Evolutionary conservation across 352 stramenopile species (phyloP).

Genomic region (Plasmopara viticola): DNA sequence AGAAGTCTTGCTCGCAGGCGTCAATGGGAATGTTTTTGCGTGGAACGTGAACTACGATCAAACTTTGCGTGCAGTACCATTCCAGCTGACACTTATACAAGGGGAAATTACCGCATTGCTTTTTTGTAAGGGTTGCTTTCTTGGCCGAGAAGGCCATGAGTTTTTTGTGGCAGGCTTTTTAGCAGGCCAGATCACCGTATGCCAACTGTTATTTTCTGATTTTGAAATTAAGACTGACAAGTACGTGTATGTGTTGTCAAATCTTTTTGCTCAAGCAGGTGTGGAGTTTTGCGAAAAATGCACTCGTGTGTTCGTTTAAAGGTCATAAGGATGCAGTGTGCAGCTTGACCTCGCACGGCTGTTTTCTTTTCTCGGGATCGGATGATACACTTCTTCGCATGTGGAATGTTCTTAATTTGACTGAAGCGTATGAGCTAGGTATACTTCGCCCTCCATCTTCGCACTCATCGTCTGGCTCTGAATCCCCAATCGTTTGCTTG

Average conservation of each 20-base stretch:
- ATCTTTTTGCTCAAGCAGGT: conserved; percentile 20
- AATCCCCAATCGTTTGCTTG: conserved; percentile 46
- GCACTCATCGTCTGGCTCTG: conserved; percentile 27
- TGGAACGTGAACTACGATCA: conserved; percentile 50
- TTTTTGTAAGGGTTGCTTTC: conserved; percentile 46
- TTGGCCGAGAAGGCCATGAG: conserved; percentile 34
- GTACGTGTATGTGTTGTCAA: no score
- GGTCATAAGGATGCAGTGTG: conserved; percentile 47
- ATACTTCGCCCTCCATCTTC: conserved; percentile 34
- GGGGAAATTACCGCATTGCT: conserved; percentile 46
- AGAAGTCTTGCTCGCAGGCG: conserved; percentile 50
- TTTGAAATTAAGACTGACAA: neutral
- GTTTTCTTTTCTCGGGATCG: conserved; percentile 73
- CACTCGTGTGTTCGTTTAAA: conserved; percentile 38
- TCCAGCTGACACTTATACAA: conserved; percentile 20
- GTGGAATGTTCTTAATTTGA: conserved; percentile 52
- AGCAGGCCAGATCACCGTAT: conserved; percentile 43
- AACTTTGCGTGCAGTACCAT: conserved; percentile 17
- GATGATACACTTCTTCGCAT: conserved; percentile 57
- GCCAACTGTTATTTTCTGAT: neutral
- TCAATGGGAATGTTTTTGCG: conserved; percentile 39
- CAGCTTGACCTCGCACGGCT: conserved; percentile 50
- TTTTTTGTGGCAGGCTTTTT: conserved; percentile 55
- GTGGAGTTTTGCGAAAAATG: conserved; percentile 48
- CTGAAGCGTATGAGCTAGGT: conserved; percentile 50